Evolutionary conservation across 2,329 filamentous ascomycete species (phyloP), one percentile per base, ranked within the genome.

Genomic region (Lasiodiplodia hormozganensis): DNA sequence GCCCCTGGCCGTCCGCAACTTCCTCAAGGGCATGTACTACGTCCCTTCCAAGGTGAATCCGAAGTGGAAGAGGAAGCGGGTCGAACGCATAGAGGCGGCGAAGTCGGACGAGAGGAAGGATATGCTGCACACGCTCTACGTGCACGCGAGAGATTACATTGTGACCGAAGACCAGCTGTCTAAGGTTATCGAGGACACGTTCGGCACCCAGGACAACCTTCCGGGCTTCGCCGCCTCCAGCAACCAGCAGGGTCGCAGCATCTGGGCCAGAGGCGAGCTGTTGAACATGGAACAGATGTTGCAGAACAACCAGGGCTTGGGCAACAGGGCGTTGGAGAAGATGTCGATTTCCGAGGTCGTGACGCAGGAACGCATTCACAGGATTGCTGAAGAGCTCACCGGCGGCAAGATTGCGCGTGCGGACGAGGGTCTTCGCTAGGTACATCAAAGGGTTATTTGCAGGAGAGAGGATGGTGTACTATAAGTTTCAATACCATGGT

Each of bases 141-240:
- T 96, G 82, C 92, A 94, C 73, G 94, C 96, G 5, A 88, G 91
- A 31, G 84, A 88, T 49, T 99, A 98, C 82, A 97, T 99, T 76
- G 90, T 93, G 21, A 90, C 87, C 28, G 94, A 97, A 78, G 82
- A 86, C 62, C 90, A 97, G 78, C 86, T 99, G 40, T 87, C 92
- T 73, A 84, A 84, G 18, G 87, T 89, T 72, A 90, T 97, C 68
- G 91, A 96, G 25, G 82, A 85, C 71, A 85, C 90, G n/a, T 99
- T 97, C 81, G 86, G 88, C 18, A 88, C 89, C 31, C 85, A 88
- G 7, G 80, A 82, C 31, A 67, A 74, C 7, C 83, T 78, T 69
- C 72, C 85, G 71, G 74, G 82, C 81, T 76, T 80, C 74, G 68
- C 76, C 60, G 62, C 65, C 43, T 70, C 67, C 68, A 76, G 75